These are phyloP conservation scores for Rhodotorula graminis DNA, from an alignment of 768 basidiomycete genomes.

Conservation along the genomic window DNA sequence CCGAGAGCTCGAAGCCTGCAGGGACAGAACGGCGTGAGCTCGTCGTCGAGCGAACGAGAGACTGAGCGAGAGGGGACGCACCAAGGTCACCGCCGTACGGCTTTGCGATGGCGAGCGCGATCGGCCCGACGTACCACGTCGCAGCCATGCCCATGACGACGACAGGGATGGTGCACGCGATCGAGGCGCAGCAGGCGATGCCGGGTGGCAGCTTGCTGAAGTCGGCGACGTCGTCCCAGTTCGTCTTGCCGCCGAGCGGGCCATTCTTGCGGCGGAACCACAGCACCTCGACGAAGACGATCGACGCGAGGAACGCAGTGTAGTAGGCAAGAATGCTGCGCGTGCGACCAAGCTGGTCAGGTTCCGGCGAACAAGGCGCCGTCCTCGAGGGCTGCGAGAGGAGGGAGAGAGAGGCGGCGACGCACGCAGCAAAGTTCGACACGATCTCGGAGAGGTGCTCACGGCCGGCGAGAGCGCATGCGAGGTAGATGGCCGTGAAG, in stretches of 20 bases:
- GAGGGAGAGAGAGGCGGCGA: not conserved
- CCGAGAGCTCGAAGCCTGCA: conserved; percentile 43
- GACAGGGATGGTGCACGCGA: conserved; percentile 3
- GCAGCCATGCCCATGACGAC: conserved; percentile 18
- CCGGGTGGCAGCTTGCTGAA: conserved; percentile 32
- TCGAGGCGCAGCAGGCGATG: conserved; percentile 18
- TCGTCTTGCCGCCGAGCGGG: conserved; percentile 20
- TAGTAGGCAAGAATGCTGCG: conserved; percentile 28
- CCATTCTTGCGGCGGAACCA: conserved; percentile 23
- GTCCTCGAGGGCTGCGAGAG: not conserved
- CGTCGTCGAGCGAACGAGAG: not conserved
- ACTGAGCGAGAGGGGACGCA: not conserved
- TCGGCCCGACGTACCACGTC: conserved; percentile 30
- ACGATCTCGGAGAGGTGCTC: conserved; percentile 46
- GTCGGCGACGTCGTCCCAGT: conserved; percentile 36
- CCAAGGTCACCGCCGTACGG: conserved; percentile 29
- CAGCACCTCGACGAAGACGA: conserved; percentile 20
- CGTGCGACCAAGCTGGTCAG: not conserved
- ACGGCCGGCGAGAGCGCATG: conserved; percentile 26
- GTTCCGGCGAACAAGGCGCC: too few species aligned
- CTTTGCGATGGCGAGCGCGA: conserved; percentile 11
- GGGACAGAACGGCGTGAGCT: too few species aligned
- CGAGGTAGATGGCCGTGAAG: conserved; percentile 21
- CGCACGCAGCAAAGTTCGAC: conserved; percentile 48
- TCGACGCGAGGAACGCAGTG: conserved; percentile 22